Conservation (phyloP, 768 basidiomycete species). For the Lyophyllum atratum region DNA sequence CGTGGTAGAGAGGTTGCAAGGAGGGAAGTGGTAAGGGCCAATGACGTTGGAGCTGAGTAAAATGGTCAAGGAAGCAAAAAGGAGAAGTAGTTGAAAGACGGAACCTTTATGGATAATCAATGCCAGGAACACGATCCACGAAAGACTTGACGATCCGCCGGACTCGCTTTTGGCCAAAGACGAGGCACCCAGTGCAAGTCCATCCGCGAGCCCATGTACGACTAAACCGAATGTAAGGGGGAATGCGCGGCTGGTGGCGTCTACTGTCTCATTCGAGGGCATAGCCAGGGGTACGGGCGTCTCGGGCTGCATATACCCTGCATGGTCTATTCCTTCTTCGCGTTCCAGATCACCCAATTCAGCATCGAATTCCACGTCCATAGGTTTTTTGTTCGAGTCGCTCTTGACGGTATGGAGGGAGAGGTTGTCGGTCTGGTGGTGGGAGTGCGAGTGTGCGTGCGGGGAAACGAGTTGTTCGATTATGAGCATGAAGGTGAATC, state of each 20-base stretch:
- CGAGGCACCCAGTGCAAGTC: conserved; percentile 88
- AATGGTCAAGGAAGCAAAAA: background rate
- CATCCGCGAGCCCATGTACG: conserved; percentile 89
- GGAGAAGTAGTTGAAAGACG: background rate
- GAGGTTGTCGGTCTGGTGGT: conserved; percentile 28
- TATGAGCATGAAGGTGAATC: conserved; percentile 65
- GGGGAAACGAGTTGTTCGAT: conserved; percentile 64
- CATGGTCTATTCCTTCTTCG: conserved; percentile 32
- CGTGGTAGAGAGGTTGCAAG: conserved; percentile 74
- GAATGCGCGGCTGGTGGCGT: conserved; percentile 46
- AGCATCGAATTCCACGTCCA: conserved; percentile 58
- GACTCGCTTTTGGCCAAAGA: conserved; percentile 38
- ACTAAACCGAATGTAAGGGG: conserved; percentile 85
- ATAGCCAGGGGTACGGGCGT: conserved; percentile 6
- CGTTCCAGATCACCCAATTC: conserved; percentile 61
- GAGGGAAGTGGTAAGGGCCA: conserved; percentile 86
- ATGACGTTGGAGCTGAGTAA: conserved; percentile 80
- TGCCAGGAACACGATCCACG: conserved; percentile 87
- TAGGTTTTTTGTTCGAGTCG: conserved; percentile 8
- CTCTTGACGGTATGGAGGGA: conserved; percentile 26
- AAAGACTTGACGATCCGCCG: conserved; percentile 49
- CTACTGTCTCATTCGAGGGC: conserved; percentile 15
- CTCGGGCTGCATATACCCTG: conserved; percentile 24
- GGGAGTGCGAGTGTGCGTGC: conserved; percentile 43
- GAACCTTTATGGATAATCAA: conserved; percentile 89